phyloP scores from a whole-genome alignment of 805 yeast species.

The Cyberlindnera americana region DNA sequence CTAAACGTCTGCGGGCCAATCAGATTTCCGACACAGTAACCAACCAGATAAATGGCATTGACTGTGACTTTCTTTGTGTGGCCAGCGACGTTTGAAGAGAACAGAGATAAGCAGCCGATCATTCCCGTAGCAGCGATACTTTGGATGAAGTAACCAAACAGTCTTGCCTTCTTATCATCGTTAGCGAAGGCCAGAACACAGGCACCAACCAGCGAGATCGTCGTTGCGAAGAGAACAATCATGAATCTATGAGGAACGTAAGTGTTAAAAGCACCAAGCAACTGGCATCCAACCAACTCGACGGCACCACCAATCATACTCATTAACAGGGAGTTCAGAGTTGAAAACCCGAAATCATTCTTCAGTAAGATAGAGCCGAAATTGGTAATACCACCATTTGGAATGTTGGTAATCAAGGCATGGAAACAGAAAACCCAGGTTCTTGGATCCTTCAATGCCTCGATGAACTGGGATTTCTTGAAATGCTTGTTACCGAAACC shows the following conservation, averaged over 20 bases:
- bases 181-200: constrained; percentile 36
- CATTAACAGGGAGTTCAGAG: constrained; percentile 35
- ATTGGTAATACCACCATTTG: constrained; percentile 45
- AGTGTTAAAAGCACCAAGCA: constrained; percentile 3
- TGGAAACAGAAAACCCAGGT: constrained; percentile 44
- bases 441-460: constrained; percentile 46
- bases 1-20: constrained; percentile 73
- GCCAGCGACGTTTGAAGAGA: constrained; percentile 24
- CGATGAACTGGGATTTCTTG: constrained; percentile 51
- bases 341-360: constrained; percentile 24
- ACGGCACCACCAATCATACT: constrained; percentile 25
- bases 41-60: constrained; percentile 14
- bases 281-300: constrained; percentile 6
- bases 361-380: constrained; percentile 18
- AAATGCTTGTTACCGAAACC: constrained; percentile 56
- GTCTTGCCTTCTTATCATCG: constrained; percentile 24
- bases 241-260: constrained; percentile 8
- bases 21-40: constrained; percentile 28
- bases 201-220: constrained; percentile 3
- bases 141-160: constrained; percentile 30
- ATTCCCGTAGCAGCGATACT: constrained; percentile 8
- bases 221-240: constrained; percentile 1
- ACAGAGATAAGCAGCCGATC: constrained; percentile 11
- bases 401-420: constrained; percentile 39
- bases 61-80: constrained; percentile 15